Conservation (phyloP, 129 eudicot genomes). For the Oenanthe sinensis region DNA sequence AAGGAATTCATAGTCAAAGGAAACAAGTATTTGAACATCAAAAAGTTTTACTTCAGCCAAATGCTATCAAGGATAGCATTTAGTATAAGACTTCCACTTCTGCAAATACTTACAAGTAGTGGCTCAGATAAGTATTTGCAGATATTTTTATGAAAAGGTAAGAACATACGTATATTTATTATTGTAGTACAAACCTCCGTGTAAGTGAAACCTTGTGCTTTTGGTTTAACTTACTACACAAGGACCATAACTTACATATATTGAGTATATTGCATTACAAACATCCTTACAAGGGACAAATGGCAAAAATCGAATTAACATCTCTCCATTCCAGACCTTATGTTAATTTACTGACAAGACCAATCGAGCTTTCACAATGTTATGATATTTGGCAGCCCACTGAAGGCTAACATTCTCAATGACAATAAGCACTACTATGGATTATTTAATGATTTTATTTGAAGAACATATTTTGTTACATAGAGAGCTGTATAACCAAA, state of each 20-base stretch:
- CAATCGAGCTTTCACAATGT: not conserved
- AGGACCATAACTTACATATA: not conserved
- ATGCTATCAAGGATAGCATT: not conserved
- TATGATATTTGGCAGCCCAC: not conserved
- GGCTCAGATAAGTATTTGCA: not conserved
- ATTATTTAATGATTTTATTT: too few species aligned
- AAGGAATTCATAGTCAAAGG: not conserved
- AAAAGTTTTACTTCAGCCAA: not conserved
- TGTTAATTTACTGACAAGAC: not conserved
- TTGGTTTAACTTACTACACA: not conserved
- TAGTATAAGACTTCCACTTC: not conserved
- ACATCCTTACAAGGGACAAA: not conserved
- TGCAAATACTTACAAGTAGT: not conserved
- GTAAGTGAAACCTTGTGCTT: not conserved
- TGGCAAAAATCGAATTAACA: not conserved
- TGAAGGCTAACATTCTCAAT: not conserved
- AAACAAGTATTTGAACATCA: not conserved
- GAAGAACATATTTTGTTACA: not conserved
- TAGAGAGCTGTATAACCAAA: not conserved
- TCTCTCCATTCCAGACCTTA: not conserved
- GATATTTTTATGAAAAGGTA: too few species aligned
- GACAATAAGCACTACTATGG: not conserved
- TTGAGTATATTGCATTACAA: not conserved
- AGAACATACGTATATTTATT: too few species aligned
- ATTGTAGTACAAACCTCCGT: not conserved